These are phyloP conservation scores for Fusarium xylarioides DNA, from an alignment of 2,329 filamentous ascomycete species.

Conservation along the genomic window DNA sequence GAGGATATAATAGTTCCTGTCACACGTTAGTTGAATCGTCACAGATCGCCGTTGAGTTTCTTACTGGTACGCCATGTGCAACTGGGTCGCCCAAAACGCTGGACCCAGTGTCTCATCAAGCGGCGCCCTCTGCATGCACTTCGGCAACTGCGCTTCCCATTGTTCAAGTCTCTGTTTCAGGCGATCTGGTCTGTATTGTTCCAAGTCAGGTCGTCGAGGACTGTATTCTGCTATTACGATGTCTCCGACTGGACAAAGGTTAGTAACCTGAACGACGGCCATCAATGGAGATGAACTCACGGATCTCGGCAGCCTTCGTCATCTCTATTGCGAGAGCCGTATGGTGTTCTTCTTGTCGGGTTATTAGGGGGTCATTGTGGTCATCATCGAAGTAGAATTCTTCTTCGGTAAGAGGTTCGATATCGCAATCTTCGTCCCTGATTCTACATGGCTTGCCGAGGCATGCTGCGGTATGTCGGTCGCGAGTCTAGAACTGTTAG, in stretches of 20 bases:
- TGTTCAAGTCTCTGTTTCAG: background rate
- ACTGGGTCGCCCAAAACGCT: slow-evolving; percentile 25
- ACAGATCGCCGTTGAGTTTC: fast-evolving
- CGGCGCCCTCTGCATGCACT: background rate
- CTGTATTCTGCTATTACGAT: slow-evolving; percentile 34
- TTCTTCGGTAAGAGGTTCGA: slow-evolving; percentile 8
- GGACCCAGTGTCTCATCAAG: slow-evolving; percentile 12
- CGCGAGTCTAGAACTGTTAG: slow-evolving; percentile 3
- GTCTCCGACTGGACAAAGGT: slow-evolving; percentile 11
- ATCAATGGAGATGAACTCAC: background rate
- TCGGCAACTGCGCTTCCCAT: slow-evolving; percentile 16
- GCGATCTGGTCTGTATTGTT: background rate
- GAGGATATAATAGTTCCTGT: slow-evolving; percentile 23
- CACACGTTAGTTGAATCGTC: fast-evolving
- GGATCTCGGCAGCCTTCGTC: background rate
- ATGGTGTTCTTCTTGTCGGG: slow-evolving; percentile 12
- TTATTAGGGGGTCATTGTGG: background rate
- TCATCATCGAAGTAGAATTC: slow-evolving; percentile 26
- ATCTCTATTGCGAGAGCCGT: slow-evolving; percentile 27
- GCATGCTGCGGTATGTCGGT: slow-evolving; percentile 30
- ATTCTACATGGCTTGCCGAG: slow-evolving; percentile 29
- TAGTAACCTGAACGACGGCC: fast-evolving
- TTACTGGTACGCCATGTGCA: slow-evolving; percentile 35
- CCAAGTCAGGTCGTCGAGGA: slow-evolving; percentile 1
- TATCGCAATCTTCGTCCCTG: slow-evolving; percentile 34